Evolutionary conservation across 495 filamentous ascomycete species (phyloP).

Genomic region (Penicillium longicatenatum): DNA sequence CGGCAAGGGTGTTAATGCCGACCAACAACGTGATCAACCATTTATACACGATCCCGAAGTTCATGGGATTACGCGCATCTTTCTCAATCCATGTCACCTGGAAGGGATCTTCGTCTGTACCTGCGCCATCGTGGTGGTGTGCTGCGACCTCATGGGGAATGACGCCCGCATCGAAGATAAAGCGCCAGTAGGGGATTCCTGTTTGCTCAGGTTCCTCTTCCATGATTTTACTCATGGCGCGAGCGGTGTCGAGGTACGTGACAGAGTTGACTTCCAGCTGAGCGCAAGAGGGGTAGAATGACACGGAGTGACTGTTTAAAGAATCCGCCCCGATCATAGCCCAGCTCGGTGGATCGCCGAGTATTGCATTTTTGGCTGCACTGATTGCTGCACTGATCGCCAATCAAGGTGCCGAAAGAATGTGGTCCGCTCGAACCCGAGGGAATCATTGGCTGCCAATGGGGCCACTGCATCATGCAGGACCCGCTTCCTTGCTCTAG

Average conservation of each 20-base stretch:
- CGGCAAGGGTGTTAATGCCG: conserved; percentile 62
- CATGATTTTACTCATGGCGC: background rate
- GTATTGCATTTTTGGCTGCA: background rate
- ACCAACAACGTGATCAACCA: conserved; percentile 53
- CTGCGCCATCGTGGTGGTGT: conserved; percentile 56
- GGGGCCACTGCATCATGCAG: background rate
- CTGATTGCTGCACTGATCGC: background rate
- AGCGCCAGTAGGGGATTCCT: conserved; percentile 16
- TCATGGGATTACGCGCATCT: conserved; percentile 62
- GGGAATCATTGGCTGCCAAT: background rate
- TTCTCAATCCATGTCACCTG: conserved; percentile 63
- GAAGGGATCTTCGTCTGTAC: conserved; percentile 64
- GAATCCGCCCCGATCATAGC: background rate
- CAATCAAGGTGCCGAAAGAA: background rate
- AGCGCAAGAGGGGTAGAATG: background rate
- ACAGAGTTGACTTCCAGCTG: background rate
- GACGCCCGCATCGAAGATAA: conserved; percentile 40
- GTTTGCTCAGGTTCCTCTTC: background rate
- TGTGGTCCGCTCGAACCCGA: background rate
- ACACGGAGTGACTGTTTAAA: background rate
- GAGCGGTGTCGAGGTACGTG: background rate
- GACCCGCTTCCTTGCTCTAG: background rate
- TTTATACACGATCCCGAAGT: conserved; percentile 52
- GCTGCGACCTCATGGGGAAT: conserved; percentile 46
- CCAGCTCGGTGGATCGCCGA: background rate